Evolutionary conservation across 2,329 filamentous ascomycete genomes (phyloP).

Genomic region (Rhytidhysteron rufulum): DNA sequence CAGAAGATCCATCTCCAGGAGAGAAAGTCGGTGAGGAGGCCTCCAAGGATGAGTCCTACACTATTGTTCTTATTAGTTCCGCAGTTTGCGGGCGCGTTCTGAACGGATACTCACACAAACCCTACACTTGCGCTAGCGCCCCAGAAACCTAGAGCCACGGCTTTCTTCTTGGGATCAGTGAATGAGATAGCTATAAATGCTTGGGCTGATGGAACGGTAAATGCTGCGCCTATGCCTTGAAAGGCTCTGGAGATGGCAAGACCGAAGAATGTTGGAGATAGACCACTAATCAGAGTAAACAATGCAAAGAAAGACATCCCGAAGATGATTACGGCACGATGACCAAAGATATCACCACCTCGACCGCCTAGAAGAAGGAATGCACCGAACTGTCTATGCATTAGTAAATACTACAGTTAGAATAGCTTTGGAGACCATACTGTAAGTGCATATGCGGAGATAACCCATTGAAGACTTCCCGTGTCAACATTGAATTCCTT

Average conservation of each 20-base stretch:
- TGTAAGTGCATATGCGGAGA: constrained; percentile 10
- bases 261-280: constrained; percentile 5
- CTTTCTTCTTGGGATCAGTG: constrained; percentile 3
- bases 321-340: constrained; percentile 5
- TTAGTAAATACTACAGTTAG: background rate
- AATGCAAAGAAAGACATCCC: constrained; percentile 5
- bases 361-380: constrained; percentile 9
- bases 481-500: constrained; percentile 7
- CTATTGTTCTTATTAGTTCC: background rate
- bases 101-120: constrained; percentile 4
- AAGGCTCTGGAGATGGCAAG: constrained; percentile 6
- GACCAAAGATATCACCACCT: constrained; percentile 6
- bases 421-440: background rate
- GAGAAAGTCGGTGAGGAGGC: constrained; percentile 6
- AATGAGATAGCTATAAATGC: constrained; percentile 6
- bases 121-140: constrained; percentile 4
- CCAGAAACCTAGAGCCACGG: constrained; percentile 7
- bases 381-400: background rate
- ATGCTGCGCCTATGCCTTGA: constrained; percentile 7
- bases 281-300: constrained; percentile 6
- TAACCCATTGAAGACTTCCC: constrained; percentile 8
- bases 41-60: constrained; percentile 9
- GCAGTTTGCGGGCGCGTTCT: too few relatives aligned
- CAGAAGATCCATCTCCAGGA: constrained; percentile 11
- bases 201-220: constrained; percentile 7